Base-by-base conservation (phyloP, 2,329 filamentous ascomycete species). In the Dothidotthia symphoricarpi region DNA sequence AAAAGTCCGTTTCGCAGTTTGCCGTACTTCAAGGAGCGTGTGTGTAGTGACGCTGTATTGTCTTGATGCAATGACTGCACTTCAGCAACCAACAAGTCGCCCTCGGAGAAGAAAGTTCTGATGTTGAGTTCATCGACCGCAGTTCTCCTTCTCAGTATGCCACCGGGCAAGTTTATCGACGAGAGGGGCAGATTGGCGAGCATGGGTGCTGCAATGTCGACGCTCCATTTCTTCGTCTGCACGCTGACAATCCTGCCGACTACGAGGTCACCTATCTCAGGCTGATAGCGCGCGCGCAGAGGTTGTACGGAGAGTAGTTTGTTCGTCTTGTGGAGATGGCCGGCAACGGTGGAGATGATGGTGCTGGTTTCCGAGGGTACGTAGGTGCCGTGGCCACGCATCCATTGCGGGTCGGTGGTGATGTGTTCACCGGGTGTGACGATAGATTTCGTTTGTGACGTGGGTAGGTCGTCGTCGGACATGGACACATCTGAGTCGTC, bases 41-140 rank as follows among this genome's bases (percentile, higher is more conserved):
- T 97, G 71, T 98, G 93, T 60, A 98, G 74, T 41, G 83, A 84
- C 1, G 93, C 90, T 1, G 81, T 84, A 41, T 90, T 91, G 68
- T 97, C 91, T 41, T 82, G 78, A 65, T 89, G 88, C 37, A 98
- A 75, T 53, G 81, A 81, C 75, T 98, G 93, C 37, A 98, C 93
- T 71, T 98, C 93, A 1, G 93, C 93, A 13, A 97, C 87, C 12
- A 98, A 73, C 35, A 98, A 72, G 64, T 98, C 93, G 10, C 93
- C 93, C 69, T 98, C 93, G 37, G 85, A 83, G 71, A 98, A 97
- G 69, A 96, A 98, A n/a, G 83, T 88, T 34, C 93, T 82, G 68
- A 98, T 97, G 69, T 97, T 93, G 57, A 98, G 76, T 73, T 97
- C 93, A 67, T 98, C 93, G 12, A 93, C 94, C 59, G 91, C 90